Evolutionary conservation across 352 stramenopile species (phyloP).

Genomic region (Phytopythium sindhum): DNA sequence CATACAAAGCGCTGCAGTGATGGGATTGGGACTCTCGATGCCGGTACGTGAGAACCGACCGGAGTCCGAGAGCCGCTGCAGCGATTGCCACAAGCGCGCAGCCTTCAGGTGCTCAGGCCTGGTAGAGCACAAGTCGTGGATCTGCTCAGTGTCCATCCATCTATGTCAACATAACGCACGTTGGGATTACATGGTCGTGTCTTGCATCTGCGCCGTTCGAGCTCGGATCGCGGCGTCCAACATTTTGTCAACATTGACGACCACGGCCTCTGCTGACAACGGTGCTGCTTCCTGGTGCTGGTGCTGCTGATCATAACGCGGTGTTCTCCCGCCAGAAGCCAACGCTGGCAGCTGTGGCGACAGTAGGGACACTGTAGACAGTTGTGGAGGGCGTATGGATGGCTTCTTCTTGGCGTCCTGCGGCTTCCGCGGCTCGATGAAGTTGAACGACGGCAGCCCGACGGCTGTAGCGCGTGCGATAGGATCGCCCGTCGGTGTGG

Average conservation of each 20-base stretch:
- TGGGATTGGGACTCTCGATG: conserved; percentile 34
- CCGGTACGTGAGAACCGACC: conserved; percentile 35
- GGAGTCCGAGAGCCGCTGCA: conserved; percentile 57
- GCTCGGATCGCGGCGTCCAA: conserved; percentile 15
- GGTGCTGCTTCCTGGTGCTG: background rate
- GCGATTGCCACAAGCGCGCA: conserved; percentile 46
- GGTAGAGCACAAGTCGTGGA: too few species aligned
- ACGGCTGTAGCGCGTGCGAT: conserved; percentile 26
- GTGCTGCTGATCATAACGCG: background rate
- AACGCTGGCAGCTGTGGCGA: background rate
- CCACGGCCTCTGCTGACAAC: background rate
- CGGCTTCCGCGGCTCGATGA: conserved; percentile 33
- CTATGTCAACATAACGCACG: background rate
- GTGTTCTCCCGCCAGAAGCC: background rate
- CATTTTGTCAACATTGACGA: conserved; percentile 12
- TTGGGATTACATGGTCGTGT: conserved; percentile 13
- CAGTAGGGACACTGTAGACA: background rate
- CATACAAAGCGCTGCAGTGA: conserved; percentile 58
- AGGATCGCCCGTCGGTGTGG: background rate
- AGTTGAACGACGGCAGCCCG: conserved; percentile 61
- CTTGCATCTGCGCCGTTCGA: conserved; percentile 16
- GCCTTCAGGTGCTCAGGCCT: conserved; percentile 41
- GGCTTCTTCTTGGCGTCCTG: conserved; percentile 8
- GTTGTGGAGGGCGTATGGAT: background rate
- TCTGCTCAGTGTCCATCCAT: background rate